Conservation (phyloP, 2,329 filamentous ascomycete genomes). For the Apiospora koreana region DNA sequence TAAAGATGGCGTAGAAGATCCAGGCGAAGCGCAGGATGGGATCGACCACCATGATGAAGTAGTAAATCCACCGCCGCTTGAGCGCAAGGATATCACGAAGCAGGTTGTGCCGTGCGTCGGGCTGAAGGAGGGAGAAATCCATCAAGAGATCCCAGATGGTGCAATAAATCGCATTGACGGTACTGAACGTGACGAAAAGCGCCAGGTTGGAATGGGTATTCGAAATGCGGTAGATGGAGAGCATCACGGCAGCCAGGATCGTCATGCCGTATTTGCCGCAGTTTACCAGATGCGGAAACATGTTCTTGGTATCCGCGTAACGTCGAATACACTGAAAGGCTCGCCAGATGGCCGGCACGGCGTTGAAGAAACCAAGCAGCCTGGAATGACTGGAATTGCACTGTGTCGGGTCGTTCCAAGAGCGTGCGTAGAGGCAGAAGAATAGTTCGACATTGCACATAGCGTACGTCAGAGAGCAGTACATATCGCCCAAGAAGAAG, state of each 20-base stretch:
- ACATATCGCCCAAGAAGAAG: constrained; percentile 97
- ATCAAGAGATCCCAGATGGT: constrained; percentile 94
- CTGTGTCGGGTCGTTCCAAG: constrained; percentile 70
- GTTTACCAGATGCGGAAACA: constrained; percentile 92
- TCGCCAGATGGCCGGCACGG: constrained; percentile 86
- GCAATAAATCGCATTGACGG: constrained; percentile 81
- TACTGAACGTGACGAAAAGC: constrained; percentile 77
- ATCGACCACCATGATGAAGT: constrained; percentile 79
- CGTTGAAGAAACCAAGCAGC: constrained; percentile 80
- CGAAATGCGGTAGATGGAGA: constrained; percentile 83
- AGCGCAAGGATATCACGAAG: constrained; percentile 80
- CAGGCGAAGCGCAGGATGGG: constrained; percentile 88
- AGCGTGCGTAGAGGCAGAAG: constrained; percentile 86
- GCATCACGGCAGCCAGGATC: constrained; percentile 73
- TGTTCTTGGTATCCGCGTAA: constrained; percentile 81
- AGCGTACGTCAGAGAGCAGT: constrained; percentile 90
- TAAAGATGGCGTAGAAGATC: constrained; percentile 90
- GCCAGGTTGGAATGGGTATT: constrained; percentile 58
- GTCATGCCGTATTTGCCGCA: constrained; percentile 88
- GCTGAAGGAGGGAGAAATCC: constrained; percentile 92
- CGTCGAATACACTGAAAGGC: constrained; percentile 87
- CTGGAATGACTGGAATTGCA: constrained; percentile 89
- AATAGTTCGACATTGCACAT: constrained; percentile 89
- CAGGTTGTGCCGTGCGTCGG: constrained; percentile 64
- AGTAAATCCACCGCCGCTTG: constrained; percentile 81